Evolutionary conservation across 139 green algal species (phyloP), one percentile per base, ranked within the genome.

Genomic region (Mesotaenium endlicherianum): DNA sequence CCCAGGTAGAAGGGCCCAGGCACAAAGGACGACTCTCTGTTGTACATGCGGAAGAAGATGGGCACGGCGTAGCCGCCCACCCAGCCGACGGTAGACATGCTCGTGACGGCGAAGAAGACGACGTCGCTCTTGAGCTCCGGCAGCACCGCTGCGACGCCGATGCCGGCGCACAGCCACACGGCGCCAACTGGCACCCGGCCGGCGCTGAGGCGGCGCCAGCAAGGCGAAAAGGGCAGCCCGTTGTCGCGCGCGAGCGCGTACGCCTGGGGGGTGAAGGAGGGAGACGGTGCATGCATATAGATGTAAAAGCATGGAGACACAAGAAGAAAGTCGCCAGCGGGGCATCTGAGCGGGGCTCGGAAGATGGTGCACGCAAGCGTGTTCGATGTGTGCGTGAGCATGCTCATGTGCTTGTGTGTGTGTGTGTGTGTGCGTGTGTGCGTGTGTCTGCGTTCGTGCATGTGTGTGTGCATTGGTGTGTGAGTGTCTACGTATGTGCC

Each of bases 41-140:
- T 31, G 17, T 70, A 70, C 2, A 83, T 31, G 1, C 77, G 53
- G 42, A 83, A 83, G 77, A 83, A 83, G 77, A 83, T 83, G 42
- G 77, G 77, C 0, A 83, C 31, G 8, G 55, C 20, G 77, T 83
- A 83, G n/a, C 31, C 30, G 77, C 55, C 53, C 2, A 83, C 53
- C 77, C 75, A 82, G n/a, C 26, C 43, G 75, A 82, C 47, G 34
- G 75, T 82, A 5, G 75, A 38, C 43, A 74, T 14, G 11, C 42
- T 36, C 11, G 45, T 42, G 5, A 81, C 47, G 6, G 26, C 45
- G 39, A 6, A 20, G 36, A 71, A 81, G 20, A 34, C n/a, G 20
- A 17, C 43, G 17, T 71, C 16, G 26, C 16, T 4, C 16, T 71
- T 36, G 0, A 81, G 74, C 8, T 70, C 14, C 0, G 74, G 71